These are phyloP conservation scores for Termitomyces titanicus DNA, from an alignment of 768 basidiomycete genomes.

Conservation along the genomic window DNA sequence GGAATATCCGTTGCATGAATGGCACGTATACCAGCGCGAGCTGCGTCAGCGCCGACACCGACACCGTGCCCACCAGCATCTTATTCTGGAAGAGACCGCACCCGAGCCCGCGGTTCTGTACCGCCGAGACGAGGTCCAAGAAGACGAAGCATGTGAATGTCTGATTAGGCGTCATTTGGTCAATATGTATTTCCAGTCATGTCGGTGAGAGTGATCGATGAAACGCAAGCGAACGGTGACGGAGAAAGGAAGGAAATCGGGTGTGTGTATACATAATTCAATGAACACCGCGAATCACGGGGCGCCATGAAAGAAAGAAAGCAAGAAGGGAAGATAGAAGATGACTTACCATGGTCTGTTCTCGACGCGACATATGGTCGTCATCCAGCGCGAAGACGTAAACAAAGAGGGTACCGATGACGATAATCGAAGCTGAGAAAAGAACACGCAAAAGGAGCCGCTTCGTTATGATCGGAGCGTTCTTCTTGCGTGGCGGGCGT, in stretches of 20 bases:
- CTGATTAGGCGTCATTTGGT: too few species aligned
- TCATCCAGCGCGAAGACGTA: constrained; percentile 83
- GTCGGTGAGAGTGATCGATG: neutral
- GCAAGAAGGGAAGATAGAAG: neutral
- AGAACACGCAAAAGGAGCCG: constrained; percentile 74
- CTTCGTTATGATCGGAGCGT: constrained; percentile 80
- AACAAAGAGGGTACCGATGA: constrained; percentile 82
- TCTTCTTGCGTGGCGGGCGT: constrained; percentile 88
- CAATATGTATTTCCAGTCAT: too few species aligned
- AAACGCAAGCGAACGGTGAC: neutral
- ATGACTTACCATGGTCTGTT: constrained; percentile 87
- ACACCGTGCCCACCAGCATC: constrained; percentile 88
- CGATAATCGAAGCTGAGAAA: constrained; percentile 93
- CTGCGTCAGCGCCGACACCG: constrained; percentile 80
- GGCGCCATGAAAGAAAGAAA: neutral
- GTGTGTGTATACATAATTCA: neutral
- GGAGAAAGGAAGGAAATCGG: neutral
- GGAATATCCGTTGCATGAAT: constrained; percentile 88
- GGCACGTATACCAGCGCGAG: constrained; percentile 88
- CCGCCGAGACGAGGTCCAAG: constrained; percentile 91
- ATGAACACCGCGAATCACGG: constrained; percentile 6
- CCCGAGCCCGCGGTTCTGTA: constrained; percentile 90
- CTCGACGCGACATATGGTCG: constrained; percentile 76
- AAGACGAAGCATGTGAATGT: constrained; percentile 97
- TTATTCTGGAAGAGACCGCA: constrained; percentile 82